phyloP scores from a whole-genome alignment of 2,329 filamentous ascomycete species.

The Beauveria bassiana region DNA sequence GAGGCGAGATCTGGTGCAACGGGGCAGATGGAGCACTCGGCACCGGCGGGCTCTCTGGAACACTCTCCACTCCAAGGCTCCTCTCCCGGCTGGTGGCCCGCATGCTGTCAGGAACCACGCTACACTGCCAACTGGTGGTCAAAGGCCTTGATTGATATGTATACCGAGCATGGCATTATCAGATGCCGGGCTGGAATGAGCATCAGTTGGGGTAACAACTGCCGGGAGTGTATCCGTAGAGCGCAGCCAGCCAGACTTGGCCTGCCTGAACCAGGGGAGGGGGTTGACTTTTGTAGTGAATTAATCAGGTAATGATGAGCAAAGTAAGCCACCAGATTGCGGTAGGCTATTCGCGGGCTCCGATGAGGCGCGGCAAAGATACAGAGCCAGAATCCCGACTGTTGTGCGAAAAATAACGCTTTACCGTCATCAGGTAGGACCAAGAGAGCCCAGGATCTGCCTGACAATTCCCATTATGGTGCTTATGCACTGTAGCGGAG shows the following conservation, averaged over 20 bases:
- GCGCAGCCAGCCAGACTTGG: background rate
- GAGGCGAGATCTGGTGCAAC: constrained; percentile 6
- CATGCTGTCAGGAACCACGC: constrained; percentile 5
- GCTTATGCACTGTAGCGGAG: constrained; percentile 9
- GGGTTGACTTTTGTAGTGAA: background rate
- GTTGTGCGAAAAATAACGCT: background rate
- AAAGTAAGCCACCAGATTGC: background rate
- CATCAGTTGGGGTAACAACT: background rate
- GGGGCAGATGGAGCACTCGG: constrained; percentile 8
- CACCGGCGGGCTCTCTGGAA: background rate
- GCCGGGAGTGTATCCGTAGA: background rate
- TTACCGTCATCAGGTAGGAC: background rate
- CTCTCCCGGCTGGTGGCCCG: constrained; percentile 3
- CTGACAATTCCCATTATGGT: constrained; percentile 9
- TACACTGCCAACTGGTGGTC: background rate
- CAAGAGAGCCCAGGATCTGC: background rate
- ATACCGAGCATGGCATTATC: background rate
- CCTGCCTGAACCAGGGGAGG: background rate
- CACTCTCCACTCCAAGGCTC: background rate
- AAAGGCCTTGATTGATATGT: background rate
- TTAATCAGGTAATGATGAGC: background rate
- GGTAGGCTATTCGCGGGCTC: background rate
- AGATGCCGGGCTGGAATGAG: background rate
- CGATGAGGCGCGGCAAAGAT: background rate
- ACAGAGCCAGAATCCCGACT: background rate